Conservation (phyloP, 2,329 filamentous ascomycete species). For the Calonectria multiphialidica region DNA sequence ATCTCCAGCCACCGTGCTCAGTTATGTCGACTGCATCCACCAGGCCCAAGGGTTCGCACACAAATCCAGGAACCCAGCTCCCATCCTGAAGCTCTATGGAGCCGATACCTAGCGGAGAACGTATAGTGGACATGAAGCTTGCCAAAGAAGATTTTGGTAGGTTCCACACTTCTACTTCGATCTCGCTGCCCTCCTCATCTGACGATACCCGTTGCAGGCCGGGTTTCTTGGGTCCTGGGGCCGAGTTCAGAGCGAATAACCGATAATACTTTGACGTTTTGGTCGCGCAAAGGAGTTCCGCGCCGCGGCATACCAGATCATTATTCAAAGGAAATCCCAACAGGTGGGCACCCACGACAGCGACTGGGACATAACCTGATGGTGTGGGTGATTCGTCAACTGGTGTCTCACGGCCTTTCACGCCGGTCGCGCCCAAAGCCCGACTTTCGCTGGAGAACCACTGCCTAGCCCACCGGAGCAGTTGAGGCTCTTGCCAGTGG, state of each 20-base stretch:
- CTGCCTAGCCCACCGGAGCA: constrained; percentile 44
- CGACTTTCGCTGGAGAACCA: constrained; percentile 41
- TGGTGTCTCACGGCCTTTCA: constrained; percentile 19
- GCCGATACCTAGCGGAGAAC: constrained; percentile 50
- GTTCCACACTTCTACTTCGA: constrained; percentile 52
- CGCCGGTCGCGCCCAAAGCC: constrained; percentile 45
- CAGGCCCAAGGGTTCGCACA: constrained; percentile 52
- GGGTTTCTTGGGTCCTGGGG: constrained; percentile 42
- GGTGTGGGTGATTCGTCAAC: not conserved
- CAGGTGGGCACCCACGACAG: constrained; percentile 52
- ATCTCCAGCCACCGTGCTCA: constrained; percentile 46
- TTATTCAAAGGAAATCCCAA: constrained; percentile 50
- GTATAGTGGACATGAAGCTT: constrained; percentile 48
- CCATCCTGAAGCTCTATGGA: constrained; percentile 49
- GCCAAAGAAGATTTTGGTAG: constrained; percentile 45
- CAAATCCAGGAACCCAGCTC: constrained; percentile 50
- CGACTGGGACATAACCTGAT: constrained; percentile 35
- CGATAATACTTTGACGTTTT: constrained; percentile 47
- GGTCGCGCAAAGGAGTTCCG: constrained; percentile 37
- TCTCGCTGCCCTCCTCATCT: constrained; percentile 36
- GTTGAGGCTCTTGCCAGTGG: constrained; percentile 49
- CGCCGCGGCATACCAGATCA: constrained; percentile 48
- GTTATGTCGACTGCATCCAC: constrained; percentile 48
- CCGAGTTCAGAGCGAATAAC: constrained; percentile 43
- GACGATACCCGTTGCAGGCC: constrained; percentile 45